A percentile compares a stretch with the other conserved stretches of the same genome.
Evolutionary conservation across 495 filamentous ascomycete genomes (phyloP).

Genomic region (Tuber brumale): DNA sequence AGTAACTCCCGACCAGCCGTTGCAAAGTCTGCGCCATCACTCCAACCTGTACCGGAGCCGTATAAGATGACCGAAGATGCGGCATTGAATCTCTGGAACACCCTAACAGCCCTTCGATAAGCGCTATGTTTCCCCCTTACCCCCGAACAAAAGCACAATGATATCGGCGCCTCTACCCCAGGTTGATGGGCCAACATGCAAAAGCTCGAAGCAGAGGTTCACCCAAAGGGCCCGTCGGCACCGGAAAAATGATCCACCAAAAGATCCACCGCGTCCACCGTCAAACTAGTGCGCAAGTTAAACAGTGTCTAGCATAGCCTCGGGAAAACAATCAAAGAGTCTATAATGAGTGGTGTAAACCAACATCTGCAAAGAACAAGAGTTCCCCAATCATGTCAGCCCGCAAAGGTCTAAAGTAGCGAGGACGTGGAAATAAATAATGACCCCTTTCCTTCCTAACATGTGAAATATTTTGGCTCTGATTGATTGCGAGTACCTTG

Average conservation of each 20-base stretch:
- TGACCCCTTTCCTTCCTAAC: no score
- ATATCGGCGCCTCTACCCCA: no score
- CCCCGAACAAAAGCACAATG: no score
- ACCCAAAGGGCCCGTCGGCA: conserved; percentile 50
- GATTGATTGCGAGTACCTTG: no score
- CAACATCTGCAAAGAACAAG: conserved; percentile 64
- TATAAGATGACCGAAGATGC: conserved; percentile 77
- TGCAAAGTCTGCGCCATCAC: conserved; percentile 10
- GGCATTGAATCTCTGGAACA: conserved; percentile 81
- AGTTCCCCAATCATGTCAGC: no score
- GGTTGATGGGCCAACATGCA: no score
- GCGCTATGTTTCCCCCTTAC: conserved; percentile 49
- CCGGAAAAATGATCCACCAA: conserved; percentile 65
- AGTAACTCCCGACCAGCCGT: no score
- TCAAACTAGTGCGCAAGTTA: conserved; percentile 50
- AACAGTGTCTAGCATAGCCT: conserved; percentile 55
- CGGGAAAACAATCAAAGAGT: conserved; percentile 63
- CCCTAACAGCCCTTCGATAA: conserved; percentile 65
- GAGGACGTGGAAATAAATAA: no score
- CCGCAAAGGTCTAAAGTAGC: no score
- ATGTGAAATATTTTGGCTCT: no score
- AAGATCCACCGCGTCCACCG: conserved; percentile 48
- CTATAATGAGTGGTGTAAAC: conserved; percentile 59
- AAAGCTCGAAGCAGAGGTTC: no score
- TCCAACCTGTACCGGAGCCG: conserved; percentile 24